phyloP scores from a whole-genome alignment of 495 filamentous ascomycete species.

The Lasiosphaeriaceae sp. region DNA sequence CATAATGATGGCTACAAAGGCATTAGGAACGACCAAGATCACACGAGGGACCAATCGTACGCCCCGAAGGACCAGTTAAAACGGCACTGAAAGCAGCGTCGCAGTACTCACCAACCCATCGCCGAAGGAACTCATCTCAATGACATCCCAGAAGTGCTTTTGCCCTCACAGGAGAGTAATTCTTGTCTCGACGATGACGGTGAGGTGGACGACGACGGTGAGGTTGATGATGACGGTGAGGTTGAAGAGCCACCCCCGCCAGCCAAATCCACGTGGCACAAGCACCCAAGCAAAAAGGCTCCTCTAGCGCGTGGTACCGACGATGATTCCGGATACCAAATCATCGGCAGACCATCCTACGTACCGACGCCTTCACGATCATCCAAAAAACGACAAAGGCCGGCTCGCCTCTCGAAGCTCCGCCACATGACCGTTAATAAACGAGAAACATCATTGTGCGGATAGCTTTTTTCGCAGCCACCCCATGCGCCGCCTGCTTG shows the following conservation, averaged over 20 bases:
- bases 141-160: not conserved
- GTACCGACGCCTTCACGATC: conserved; percentile 1
- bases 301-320: not conserved
- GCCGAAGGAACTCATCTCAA: conserved; percentile 1
- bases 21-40: conserved; percentile 20
- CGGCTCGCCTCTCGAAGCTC: not conserved
- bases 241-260: not conserved
- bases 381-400: not conserved
- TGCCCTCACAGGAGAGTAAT: not conserved
- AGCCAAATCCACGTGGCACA: not conserved
- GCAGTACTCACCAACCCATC: conserved; percentile 1
- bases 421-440: too few relatives aligned
- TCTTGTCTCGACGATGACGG: not conserved
- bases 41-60: conserved; percentile 10
- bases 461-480: too few relatives aligned
- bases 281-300: not conserved
- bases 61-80: conserved; percentile 9
- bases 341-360: not conserved
- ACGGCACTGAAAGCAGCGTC: conserved; percentile 23
- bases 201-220: too few relatives aligned
- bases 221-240: not conserved
- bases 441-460: too few relatives aligned
- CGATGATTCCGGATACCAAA: not conserved
- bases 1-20: conserved; percentile 17
- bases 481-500: too few relatives aligned